Base-by-base conservation (phyloP, 164 flowering plant species). In the Chimonanthus praecox region DNA sequence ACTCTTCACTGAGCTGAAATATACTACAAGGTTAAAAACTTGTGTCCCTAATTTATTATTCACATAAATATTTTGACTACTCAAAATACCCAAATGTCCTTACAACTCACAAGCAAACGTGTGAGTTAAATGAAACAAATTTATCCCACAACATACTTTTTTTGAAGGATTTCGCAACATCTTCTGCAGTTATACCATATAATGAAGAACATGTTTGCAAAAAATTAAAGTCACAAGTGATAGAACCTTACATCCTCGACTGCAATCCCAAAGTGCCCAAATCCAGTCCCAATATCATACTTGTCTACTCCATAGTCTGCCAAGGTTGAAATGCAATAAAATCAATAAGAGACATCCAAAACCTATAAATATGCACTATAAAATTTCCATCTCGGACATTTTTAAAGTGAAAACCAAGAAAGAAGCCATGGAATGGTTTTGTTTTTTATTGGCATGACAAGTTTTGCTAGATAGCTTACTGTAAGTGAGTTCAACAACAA, bases 231-330 rank as follows among this genome's bases (percentile, higher is more conserved):
- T 33, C 16, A 43, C 46, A 66, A 66, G 68, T 7, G 13, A 49
- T 44, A 58, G 51, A 75, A 81, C 82, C 94, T 87, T 87, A 95
- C 99, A 89, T 96, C 99, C 77, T 94, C 99, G 75, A 94, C 97
- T 16, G 98, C 97, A 77, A 96, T 84, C 44, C 97, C 99, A 83
- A 96, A 96, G 83, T 94, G 99, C 50, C 99, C 99, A 83, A 96
- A 96, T 69, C 89, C 99, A 85, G 88, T 45, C 72, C 99, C 99
- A 73, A 94, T 89, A 76, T 94, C 94, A 82, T 96, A 96, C 73
- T 89, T 87, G 82, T 96, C 98, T 71, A 94, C 92, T 72, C 98
- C 99, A 84, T 96, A 96, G 84, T 96, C 98, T 96, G 90, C 70
- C 15, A 76, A 21, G 44, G n/a, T 21, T 18, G 47, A 54, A 71